Conservation (phyloP, 345 rosid genomes). For the Eucalyptus pauciflora region DNA sequence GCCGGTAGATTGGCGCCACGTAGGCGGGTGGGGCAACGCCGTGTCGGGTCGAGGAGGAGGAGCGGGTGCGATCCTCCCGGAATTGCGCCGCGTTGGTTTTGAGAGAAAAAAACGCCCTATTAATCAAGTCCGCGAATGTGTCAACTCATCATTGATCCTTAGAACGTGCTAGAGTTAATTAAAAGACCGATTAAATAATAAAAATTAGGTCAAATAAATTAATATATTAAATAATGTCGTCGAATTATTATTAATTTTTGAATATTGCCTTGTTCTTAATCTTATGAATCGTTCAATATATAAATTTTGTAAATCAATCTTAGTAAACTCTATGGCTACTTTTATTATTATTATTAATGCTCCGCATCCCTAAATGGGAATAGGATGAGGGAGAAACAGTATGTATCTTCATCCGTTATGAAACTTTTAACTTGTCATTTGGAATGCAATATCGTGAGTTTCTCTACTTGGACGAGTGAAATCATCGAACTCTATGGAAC, state of each 20-base stretch:
- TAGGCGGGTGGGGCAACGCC: not conserved
- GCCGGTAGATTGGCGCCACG: not conserved
- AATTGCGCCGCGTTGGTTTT: not conserved
- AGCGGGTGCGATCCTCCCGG: not conserved
- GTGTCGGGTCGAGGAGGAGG: not conserved
- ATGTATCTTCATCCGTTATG: accelerated
- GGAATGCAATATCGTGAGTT: too few relatives aligned
- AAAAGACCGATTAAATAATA: too few relatives aligned
- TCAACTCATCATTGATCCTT: not conserved
- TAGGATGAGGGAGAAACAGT: not conserved
- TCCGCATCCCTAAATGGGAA: not conserved
- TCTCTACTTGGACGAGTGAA: too few relatives aligned
- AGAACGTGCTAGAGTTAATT: too few relatives aligned
- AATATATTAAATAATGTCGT: too few relatives aligned
- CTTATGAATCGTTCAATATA: too few relatives aligned
- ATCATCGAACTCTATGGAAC: too few relatives aligned
- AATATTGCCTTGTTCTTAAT: too few relatives aligned
- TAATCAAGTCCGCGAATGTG: not conserved
- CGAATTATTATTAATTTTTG: too few relatives aligned
- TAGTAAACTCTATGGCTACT: too few relatives aligned
- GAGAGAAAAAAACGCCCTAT: not conserved
- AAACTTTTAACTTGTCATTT: not conserved
- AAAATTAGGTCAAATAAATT: too few relatives aligned
- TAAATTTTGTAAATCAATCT: too few relatives aligned
- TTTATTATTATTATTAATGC: not conserved